Base-by-base conservation (phyloP, 2,329 filamentous ascomycete genomes). In the Esteya vermicola region DNA sequence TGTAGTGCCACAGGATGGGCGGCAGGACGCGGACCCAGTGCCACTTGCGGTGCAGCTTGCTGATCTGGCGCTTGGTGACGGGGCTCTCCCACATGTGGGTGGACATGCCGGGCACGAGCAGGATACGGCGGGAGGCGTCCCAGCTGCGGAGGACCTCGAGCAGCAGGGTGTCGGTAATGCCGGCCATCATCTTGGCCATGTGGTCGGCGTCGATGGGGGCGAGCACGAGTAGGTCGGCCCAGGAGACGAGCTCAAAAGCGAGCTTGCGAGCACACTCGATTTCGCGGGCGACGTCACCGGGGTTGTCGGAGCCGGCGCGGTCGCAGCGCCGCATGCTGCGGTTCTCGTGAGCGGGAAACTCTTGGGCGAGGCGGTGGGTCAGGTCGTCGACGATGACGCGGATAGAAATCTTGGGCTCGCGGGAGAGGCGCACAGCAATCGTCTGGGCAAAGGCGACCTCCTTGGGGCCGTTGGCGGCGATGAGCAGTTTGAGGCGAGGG, bases 31-130 rank as follows among this genome's bases (percentile, higher is more conserved):
- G 73, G 39, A 94, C 74, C 85, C 85, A 94, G 39, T 78, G 79
- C 85, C 85, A 93, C 56, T 85, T 88, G 46, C 75, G 68, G 47
- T 79, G 72, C 32, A 94, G 75, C 59, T 93, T 91, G 58, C 75
- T 81, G 45, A 94, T 70, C 54, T 94, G 86, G 51, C 85, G 81
- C 61, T 83, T 84, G 14, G 85, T 93, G 61, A 88, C 78, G 3
- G 86, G 85, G 51, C 91, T 86, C 54, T 88, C 78, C 85, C 85
- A 93, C 76, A 89, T 86, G 44, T 82, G 72, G 1, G 75, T 76
- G 26, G 83, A 89, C 86, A 95, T 93, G 47, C 84, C 85, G 0
- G 88, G 86, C 7, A 93, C 78, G 42, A 95, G 63, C 36, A 94
- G 62, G 23, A 93, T 81, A 50, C 80, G 82, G 61, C 94, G 94